Evolutionary conservation across 2,329 filamentous ascomycete genomes (phyloP), one percentile per base, ranked within the genome.

Genomic region (Grosmannia huntii): DNA sequence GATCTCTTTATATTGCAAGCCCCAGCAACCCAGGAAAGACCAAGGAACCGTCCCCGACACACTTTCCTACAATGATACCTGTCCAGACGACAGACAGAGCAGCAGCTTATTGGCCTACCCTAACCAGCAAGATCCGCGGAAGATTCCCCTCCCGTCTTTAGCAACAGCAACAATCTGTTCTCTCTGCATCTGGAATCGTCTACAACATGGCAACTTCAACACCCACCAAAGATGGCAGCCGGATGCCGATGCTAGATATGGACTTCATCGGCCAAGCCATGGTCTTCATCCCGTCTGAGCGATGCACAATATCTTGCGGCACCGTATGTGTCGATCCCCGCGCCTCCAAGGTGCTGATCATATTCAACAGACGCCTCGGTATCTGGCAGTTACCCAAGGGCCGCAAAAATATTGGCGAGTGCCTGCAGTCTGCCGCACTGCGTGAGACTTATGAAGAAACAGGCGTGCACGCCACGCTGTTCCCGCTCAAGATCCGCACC

Each of bases 401-500:
- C 53, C 71, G 75, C 60, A 76, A 76, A 64, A 73, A 77, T 63
- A 72, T 78, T 50, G 70, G 69, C 57, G 75, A 78, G 61, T 68
- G 68, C 60, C 66, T 75, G 38, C 68, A 71, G 28, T 66, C 65
- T 2, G 68, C 75, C 0, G 76, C 75, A 14, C 61, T 78, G 16
- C 72, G 75, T 31, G 76, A 78, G 64, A 76, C 75, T 0, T 68
- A 68, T 50, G 76, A 79, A 61, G 76, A 78, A 64, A 76, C 75
- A 7, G 76, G 76, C 5, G 66, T 76, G n/a, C 64, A 59, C 5
- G 71, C 72, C 38, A 63, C 61, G 14, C 68, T 73, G 0, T 62
- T 77, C 36, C 65, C 68, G 11, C 68, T 78, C 59, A 68, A 66
- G 49, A 70, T 76, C 60, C 66, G 69, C 48, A 78, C 76, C 16